These are phyloP conservation scores for Rhodofomes roseus DNA, from an alignment of 1,284 basidiomycete species.

Conservation along the genomic window DNA sequence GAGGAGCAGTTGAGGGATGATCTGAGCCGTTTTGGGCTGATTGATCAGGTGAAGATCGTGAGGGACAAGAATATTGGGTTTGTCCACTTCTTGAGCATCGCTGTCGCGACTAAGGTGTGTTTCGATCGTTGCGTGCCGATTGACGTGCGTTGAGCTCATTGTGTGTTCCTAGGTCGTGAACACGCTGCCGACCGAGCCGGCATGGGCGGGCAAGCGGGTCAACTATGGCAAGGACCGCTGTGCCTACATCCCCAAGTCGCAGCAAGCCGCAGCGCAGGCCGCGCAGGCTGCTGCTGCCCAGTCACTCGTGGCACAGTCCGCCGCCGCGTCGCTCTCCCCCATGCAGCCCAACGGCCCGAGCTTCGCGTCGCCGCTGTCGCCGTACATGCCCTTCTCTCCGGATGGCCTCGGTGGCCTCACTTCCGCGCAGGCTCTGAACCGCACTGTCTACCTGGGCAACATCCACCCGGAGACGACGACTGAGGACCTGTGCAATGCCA, in stretches of 20 bases:
- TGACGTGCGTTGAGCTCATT: background rate
- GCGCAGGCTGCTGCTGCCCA: slow-evolving; percentile 81
- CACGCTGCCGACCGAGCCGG: slow-evolving; percentile 82
- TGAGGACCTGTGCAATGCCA: slow-evolving; percentile 92
- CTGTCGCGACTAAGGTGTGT: slow-evolving; percentile 84
- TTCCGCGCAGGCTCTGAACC: slow-evolving; percentile 61
- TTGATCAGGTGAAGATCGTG: slow-evolving; percentile 98
- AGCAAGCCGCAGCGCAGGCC: slow-evolving; percentile 79
- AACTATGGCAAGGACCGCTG: slow-evolving; percentile 96
- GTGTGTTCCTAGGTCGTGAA: slow-evolving; percentile 72
- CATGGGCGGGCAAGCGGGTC: slow-evolving; percentile 92
- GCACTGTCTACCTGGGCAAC: slow-evolving; percentile 91
- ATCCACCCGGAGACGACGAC: slow-evolving; percentile 90
- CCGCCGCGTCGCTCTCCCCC: slow-evolving; percentile 35
- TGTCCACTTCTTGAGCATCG: slow-evolving; percentile 93
- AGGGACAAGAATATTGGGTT: slow-evolving; percentile 97
- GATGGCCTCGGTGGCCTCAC: slow-evolving; percentile 40
- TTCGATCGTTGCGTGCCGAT: background rate
- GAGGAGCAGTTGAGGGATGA: slow-evolving; percentile 90
- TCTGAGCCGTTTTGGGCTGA: slow-evolving; percentile 85
- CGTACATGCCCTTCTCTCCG: slow-evolving; percentile 57
- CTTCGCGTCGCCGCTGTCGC: slow-evolving; percentile 46
- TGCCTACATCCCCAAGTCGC: slow-evolving; percentile 89
- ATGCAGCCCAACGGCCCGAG: slow-evolving; percentile 24
- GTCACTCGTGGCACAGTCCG: slow-evolving; percentile 65